These are phyloP conservation scores for Aureobasidium mangrovei DNA, from an alignment of 2,329 filamentous ascomycete genomes.

Conservation along the genomic window DNA sequence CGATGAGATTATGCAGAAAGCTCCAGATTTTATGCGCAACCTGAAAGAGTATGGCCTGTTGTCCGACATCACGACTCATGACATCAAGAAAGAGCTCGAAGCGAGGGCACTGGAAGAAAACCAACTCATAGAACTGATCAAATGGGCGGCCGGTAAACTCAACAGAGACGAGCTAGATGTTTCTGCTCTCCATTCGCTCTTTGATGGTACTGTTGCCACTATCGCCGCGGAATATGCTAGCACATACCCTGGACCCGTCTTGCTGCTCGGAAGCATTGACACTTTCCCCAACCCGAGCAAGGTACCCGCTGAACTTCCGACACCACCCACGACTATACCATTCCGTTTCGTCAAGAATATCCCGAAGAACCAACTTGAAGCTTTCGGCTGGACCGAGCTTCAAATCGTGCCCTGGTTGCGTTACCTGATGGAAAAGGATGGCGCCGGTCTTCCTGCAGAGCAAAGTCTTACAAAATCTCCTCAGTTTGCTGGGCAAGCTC, in stretches of 20 bases:
- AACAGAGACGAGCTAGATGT: slow-evolving; percentile 63
- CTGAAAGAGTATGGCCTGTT: slow-evolving; percentile 78
- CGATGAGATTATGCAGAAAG: slow-evolving; percentile 58
- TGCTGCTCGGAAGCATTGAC: slow-evolving; percentile 66
- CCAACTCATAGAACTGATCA: slow-evolving; percentile 74
- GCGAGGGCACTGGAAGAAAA: slow-evolving; percentile 68
- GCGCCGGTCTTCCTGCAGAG: slow-evolving; percentile 50
- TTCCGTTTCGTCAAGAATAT: slow-evolving; percentile 70
- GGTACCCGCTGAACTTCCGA: slow-evolving; percentile 71
- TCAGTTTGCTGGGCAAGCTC: slow-evolving; percentile 65
- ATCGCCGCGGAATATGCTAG: slow-evolving; percentile 43
- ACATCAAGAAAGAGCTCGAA: slow-evolving; percentile 77
- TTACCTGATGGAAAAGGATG: slow-evolving; percentile 64
- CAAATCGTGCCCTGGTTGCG: slow-evolving; percentile 79
- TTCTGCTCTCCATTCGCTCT: slow-evolving; percentile 56
- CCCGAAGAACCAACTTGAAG: slow-evolving; percentile 59
- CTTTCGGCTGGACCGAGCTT: slow-evolving; percentile 77
- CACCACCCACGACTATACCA: slow-evolving; percentile 74
- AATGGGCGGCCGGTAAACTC: slow-evolving; percentile 70
- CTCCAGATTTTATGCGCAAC: slow-evolving; percentile 66
- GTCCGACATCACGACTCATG: slow-evolving; percentile 75
- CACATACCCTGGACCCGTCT: slow-evolving; percentile 56
- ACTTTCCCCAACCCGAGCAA: slow-evolving; percentile 68
- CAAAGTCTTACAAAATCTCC: slow-evolving; percentile 64
- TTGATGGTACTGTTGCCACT: slow-evolving; percentile 72